Evolutionary conservation across 495 filamentous ascomycete genomes (phyloP).

Genomic region (Penicillium canescens): DNA sequence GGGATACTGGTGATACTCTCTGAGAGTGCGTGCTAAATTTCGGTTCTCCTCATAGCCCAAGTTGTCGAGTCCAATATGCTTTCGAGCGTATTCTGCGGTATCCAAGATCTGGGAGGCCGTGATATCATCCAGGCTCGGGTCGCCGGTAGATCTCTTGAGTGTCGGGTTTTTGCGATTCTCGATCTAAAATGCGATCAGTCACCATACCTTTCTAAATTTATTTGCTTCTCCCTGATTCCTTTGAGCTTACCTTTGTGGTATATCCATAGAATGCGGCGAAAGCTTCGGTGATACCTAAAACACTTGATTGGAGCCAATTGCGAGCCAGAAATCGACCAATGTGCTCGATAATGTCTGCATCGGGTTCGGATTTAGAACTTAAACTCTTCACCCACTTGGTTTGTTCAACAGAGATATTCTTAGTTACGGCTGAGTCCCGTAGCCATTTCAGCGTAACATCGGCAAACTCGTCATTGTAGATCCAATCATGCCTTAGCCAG

Average conservation of each 20-base stretch:
- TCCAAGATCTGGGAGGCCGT: not conserved
- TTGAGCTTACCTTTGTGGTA: slow-evolving; percentile 14
- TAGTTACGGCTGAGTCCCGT: slow-evolving; percentile 21
- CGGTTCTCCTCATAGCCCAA: slow-evolving; percentile 16
- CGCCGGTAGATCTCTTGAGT: not conserved
- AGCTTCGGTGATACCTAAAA: not conserved
- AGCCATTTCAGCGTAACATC: slow-evolving; percentile 19
- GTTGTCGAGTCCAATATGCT: slow-evolving; percentile 3
- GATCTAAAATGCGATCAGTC: not conserved
- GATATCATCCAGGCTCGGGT: not conserved
- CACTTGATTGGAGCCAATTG: slow-evolving; percentile 12
- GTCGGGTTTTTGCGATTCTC: slow-evolving; percentile 8
- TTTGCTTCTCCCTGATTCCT: not conserved
- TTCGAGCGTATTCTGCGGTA: slow-evolving; percentile 12
- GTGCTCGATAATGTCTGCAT: slow-evolving; percentile 24
- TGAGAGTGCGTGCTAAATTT: slow-evolving; percentile 12
- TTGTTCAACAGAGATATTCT: slow-evolving; percentile 11
- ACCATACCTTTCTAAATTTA: not conserved
- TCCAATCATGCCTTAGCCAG: slow-evolving; percentile 6
- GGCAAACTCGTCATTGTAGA: slow-evolving; percentile 4
- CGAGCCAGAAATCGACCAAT: slow-evolving; percentile 8
- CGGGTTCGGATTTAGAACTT: slow-evolving; percentile 20
- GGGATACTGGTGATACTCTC: not conserved
- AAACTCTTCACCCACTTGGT: slow-evolving; percentile 17
- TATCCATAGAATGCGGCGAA: slow-evolving; percentile 13